Conservation (phyloP, 2,329 filamentous ascomycete species). For the Ophiostoma piceae region DNA sequence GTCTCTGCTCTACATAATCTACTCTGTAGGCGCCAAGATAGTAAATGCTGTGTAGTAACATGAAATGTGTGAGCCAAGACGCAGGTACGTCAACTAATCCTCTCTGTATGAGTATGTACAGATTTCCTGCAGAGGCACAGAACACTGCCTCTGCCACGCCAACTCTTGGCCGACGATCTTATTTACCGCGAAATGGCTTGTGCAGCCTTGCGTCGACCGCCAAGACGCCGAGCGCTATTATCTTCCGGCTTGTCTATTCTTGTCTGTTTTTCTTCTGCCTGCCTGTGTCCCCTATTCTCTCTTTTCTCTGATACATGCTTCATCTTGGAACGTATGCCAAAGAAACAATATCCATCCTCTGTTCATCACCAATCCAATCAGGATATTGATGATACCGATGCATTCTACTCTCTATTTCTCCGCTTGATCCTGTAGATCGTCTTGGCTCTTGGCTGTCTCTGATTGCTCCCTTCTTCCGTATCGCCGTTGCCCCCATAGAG, state of each 20-base stretch:
- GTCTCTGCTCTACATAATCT: neutral
- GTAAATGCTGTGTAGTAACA: neutral
- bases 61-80: neutral
- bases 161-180: conserved; percentile 8
- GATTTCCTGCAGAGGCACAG: neutral
- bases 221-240: neutral
- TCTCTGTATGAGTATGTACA: neutral
- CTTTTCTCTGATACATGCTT: neutral
- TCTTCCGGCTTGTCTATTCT: neutral
- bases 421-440: neutral
- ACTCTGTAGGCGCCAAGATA: neutral
- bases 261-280: neutral
- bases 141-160: neutral
- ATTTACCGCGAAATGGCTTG: neutral
- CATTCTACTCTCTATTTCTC: neutral
- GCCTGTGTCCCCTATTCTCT: neutral
- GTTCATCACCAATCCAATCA: neutral
- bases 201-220: conserved; percentile 1
- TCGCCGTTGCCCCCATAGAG: neutral
- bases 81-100: neutral
- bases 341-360: neutral
- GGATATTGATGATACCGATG: neutral
- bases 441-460: conserved; percentile 13
- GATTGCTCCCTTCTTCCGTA: neutral
- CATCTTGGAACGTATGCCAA: neutral